Conservation (phyloP, 2,329 filamentous ascomycete genomes). For the Verticillium tricorpus region DNA sequence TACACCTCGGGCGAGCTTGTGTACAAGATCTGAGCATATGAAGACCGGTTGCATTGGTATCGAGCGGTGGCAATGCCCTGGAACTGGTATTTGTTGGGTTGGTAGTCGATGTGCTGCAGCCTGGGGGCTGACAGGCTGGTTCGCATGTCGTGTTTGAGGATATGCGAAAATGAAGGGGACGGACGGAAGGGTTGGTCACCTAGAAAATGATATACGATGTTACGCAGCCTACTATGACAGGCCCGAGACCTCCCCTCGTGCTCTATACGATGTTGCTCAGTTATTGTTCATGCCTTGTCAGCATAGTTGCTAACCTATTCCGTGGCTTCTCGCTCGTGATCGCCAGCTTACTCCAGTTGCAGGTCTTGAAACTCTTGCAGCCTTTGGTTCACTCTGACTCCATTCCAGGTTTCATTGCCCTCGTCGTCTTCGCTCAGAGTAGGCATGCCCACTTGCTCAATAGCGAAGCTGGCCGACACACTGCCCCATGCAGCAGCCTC, state of each 20-base stretch:
- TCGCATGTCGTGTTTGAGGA: not conserved
- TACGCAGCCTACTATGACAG: too few relatives aligned
- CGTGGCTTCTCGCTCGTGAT: not conserved
- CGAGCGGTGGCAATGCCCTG: not conserved
- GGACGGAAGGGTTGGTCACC: not conserved
- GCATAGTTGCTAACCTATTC: too few relatives aligned
- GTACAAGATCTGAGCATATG: slow-evolving; percentile 56
- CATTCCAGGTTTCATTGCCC: slow-evolving; percentile 59
- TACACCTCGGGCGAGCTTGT: slow-evolving; percentile 60
- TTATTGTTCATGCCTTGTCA: not conserved
- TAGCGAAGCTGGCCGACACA: slow-evolving; percentile 84
- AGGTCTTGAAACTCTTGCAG: slow-evolving; percentile 45
- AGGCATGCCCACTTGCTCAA: slow-evolving; percentile 90
- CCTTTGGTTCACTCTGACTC: slow-evolving; percentile 45
- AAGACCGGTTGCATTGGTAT: too few relatives aligned
- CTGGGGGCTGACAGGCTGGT: not conserved
- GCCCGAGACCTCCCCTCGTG: too few relatives aligned
- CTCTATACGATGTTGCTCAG: too few relatives aligned
- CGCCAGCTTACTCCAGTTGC: not conserved
- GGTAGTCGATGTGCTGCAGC: not conserved
- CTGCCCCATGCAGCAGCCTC: slow-evolving; percentile 75
- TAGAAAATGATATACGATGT: too few relatives aligned
- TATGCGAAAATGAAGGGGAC: not conserved
- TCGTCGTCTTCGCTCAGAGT: slow-evolving; percentile 38
- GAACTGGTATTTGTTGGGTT: not conserved